Evolutionary conservation across 2,329 filamentous ascomycete genomes (phyloP).

Genomic region (Capronia epimyces): DNA sequence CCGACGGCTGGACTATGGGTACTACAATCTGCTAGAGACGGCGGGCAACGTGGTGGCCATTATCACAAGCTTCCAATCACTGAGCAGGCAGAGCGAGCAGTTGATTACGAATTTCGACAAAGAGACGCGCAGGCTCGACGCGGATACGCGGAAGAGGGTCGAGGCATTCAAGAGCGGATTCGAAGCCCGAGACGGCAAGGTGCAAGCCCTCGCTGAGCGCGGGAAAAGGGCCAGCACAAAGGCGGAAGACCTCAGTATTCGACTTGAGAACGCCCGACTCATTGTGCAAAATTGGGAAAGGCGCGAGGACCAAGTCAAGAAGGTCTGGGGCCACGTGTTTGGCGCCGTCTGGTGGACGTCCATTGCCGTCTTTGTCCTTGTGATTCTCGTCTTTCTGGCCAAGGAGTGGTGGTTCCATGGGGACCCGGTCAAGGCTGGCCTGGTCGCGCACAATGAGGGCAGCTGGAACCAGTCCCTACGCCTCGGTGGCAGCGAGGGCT

Average conservation of each 20-base stretch:
- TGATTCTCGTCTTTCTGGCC: constrained; percentile 11
- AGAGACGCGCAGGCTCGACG: constrained; percentile 35
- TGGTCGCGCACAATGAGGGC: constrained; percentile 10
- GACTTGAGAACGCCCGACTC: constrained; percentile 37
- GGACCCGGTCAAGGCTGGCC: constrained; percentile 13
- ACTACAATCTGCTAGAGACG: constrained; percentile 45
- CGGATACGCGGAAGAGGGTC: constrained; percentile 37
- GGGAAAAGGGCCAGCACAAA: constrained; percentile 36
- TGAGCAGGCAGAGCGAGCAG: constrained; percentile 35
- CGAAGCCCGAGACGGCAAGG: constrained; percentile 35
- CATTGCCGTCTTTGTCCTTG: constrained; percentile 11
- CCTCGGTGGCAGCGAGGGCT: constrained; percentile 6
- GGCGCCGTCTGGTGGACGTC: constrained; percentile 13
- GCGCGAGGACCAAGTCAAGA: constrained; percentile 35
- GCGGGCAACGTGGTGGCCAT: constrained; percentile 38
- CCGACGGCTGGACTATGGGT: constrained; percentile 44
- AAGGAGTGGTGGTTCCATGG: constrained; percentile 21
- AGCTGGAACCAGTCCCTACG: constrained; percentile 15
- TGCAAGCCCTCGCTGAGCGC: constrained; percentile 36
- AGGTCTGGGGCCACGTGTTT: constrained; percentile 18
- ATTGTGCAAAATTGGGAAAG: constrained; percentile 42
- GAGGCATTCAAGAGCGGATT: constrained; percentile 36
- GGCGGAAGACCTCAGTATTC: constrained; percentile 35
- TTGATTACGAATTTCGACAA: constrained; percentile 38
- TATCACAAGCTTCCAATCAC: constrained; percentile 39